Percentiles rank a stretch among this genome's conserved stretches.
Conservation (phyloP, 2,329 filamentous ascomycete genomes). For the Nectriaceae sp. region DNA sequence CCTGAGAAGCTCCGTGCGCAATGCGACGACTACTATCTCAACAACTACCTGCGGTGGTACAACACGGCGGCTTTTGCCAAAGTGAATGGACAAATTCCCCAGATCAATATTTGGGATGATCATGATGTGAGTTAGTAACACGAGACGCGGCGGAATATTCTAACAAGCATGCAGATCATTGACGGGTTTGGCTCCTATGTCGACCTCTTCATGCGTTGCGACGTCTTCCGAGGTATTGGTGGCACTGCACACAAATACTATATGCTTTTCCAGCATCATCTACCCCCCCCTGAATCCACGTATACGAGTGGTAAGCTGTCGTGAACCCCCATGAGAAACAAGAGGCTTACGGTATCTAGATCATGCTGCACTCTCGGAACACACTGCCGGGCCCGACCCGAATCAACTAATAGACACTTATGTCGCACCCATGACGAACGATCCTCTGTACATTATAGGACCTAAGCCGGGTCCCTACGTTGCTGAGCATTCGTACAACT, state of each 20-base stretch:
- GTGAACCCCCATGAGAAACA: neutral
- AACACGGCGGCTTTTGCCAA: conserved; percentile 79
- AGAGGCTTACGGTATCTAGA: conserved; percentile 22
- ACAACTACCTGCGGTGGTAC: conserved; percentile 87
- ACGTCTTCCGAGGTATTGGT: conserved; percentile 90
- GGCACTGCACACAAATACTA: conserved; percentile 97
- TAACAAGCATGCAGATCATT: conserved; percentile 68
- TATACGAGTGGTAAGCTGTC: conserved; percentile 57
- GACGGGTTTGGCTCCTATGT: conserved; percentile 94
- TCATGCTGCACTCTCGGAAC: conserved; percentile 22
- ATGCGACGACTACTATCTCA: conserved; percentile 87
- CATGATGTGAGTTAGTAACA: conserved; percentile 64
- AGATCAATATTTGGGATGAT: conserved; percentile 98
- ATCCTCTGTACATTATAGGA: conserved; percentile 79
- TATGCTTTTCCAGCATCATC: conserved; percentile 94
- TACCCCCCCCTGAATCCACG: conserved; percentile 81
- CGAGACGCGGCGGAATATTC: neutral
- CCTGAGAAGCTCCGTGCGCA: conserved; percentile 76
- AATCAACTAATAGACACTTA: conserved; percentile 74
- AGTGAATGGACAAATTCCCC: conserved; percentile 88
- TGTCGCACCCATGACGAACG: conserved; percentile 58
- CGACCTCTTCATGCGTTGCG: conserved; percentile 88
- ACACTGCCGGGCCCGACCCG: conserved; percentile 62
- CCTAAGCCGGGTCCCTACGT: conserved; percentile 85
- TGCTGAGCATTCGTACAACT: conserved; percentile 79